Evolutionary conservation across 2,329 filamentous ascomycete species (phyloP).

Genomic region (Fusarium dimerum): DNA sequence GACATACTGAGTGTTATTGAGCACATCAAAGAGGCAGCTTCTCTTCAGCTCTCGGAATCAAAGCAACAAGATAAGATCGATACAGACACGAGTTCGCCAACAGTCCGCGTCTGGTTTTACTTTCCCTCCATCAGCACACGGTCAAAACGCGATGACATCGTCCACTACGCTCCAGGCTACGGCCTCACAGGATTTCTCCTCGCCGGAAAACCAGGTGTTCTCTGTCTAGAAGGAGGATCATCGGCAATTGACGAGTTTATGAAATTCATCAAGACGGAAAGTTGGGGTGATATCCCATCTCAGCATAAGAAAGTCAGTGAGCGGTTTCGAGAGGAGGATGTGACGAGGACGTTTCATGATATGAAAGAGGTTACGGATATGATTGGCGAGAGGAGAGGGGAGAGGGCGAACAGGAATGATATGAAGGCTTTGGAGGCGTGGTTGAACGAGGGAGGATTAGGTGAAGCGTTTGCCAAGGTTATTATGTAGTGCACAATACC

Average conservation of each 20-base stretch:
- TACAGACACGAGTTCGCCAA: conserved; percentile 14
- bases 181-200: conserved; percentile 59
- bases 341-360: conserved; percentile 47
- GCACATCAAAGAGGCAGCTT: conserved; percentile 40
- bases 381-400: conserved; percentile 48
- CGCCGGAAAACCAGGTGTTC: conserved; percentile 59
- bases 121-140: conserved; percentile 63
- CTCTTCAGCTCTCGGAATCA: conserved; percentile 29
- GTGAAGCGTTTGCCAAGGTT: conserved; percentile 28
- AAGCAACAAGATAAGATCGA: conserved; percentile 4
- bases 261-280: conserved; percentile 64
- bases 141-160: conserved; percentile 58
- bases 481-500: conserved; percentile 17
- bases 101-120: conserved; percentile 63
- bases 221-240: conserved; percentile 53
- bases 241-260: conserved; percentile 57
- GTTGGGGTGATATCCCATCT: conserved; percentile 62
- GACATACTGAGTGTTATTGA: conserved; percentile 50
- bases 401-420: conserved; percentile 51
- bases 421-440: conserved; percentile 55
- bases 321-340: conserved; percentile 44
- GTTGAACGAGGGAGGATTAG: conserved; percentile 39
- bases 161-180: conserved; percentile 53
- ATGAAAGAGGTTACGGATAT: conserved; percentile 60
- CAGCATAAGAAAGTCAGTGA: conserved; percentile 66